These are phyloP conservation scores for Keqinozyma sinolaborantium DNA, from an alignment of 1,139 yeast genomes.

Conservation along the genomic window DNA sequence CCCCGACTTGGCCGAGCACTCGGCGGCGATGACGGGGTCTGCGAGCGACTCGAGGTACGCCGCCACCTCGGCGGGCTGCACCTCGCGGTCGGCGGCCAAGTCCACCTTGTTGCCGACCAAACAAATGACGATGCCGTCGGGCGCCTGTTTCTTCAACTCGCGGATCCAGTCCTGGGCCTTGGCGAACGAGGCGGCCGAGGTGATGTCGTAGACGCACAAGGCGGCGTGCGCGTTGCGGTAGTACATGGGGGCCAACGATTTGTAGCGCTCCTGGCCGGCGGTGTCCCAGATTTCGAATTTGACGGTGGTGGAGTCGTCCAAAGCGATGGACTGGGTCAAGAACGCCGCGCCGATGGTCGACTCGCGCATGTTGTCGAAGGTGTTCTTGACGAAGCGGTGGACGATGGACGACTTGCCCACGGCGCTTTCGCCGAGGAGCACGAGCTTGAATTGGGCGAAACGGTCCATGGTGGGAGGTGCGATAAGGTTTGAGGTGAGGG, in stretches of 20 bases:
- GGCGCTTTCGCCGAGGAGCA: slow-evolving; percentile 46
- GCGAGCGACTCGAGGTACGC: slow-evolving; percentile 31
- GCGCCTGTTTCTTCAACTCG: slow-evolving; percentile 89
- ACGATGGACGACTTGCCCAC: slow-evolving; percentile 49
- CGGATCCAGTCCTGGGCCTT: slow-evolving; percentile 96
- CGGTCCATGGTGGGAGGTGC: slow-evolving; percentile 4
- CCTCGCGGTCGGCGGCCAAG: slow-evolving; percentile 52
- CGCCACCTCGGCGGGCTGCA: slow-evolving; percentile 30
- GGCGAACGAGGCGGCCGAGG: slow-evolving; percentile 57
- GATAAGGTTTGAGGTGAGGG: no score
- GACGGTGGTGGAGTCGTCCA: slow-evolving; percentile 34
- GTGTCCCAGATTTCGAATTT: slow-evolving; percentile 51
- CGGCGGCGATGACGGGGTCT: slow-evolving; percentile 27
- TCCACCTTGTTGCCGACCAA: slow-evolving; percentile 88
- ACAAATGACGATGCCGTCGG: slow-evolving; percentile 78
- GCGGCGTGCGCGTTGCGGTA: slow-evolving; percentile 44
- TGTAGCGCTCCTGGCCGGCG: slow-evolving; percentile 49
- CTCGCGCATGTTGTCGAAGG: slow-evolving; percentile 91
- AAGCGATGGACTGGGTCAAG: slow-evolving; percentile 77
- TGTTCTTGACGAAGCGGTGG: slow-evolving; percentile 55
- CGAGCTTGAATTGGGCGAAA: slow-evolving; percentile 45
- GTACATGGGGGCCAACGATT: slow-evolving; percentile 47
- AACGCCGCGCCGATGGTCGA: slow-evolving; percentile 98
- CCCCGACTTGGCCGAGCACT: slow-evolving; percentile 47
- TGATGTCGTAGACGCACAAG: slow-evolving; percentile 33